Evolutionary conservation across 1,284 basidiomycete genomes (phyloP), one percentile per base, ranked within the genome.

Genomic region (Austroboletus novae-zelandiae): DNA sequence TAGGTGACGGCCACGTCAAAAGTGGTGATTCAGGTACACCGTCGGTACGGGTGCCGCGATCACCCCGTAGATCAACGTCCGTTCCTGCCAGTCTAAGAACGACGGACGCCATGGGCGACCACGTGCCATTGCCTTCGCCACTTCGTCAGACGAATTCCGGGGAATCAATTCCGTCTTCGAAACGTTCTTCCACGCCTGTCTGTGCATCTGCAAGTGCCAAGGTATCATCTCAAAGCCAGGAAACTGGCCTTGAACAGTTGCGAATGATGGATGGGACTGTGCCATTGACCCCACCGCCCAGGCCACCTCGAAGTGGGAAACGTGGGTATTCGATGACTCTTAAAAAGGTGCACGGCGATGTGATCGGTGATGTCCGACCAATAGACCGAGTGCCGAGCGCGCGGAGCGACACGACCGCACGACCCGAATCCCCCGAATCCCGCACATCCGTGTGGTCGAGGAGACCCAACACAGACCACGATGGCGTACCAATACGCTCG

Each of bases 361-460:
- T 39, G 3, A 15, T 13, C 10, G 36, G 31, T 11, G 42, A 45
- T 30, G 29, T 29, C 31, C 54, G 53, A 13, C 60, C 48, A 40
- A 37, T 60, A 31, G 54, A 64, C 13, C 65, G 61, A 11, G 51
- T 37, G 45, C 51, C 66, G 11, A 62, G 69, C 31, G 52, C 58
- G 17, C 57, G 57, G 30, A 73, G 70, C 52, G 62, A 71, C 30
- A 62, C 64, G 40, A 68, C 69, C 4, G 55, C 62, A 20, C 64
- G 60, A 36, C 2, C 40, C 18, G 58, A 43, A 3, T 51, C 59
- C 10, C 47, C 61, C 20, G 56, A 55, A 35, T 35, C 45, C 1
- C 35, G 35, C 20, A 23, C 20, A 23, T 23, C 20, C 20, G 3
- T 23, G 20, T 23, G 20, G 20, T 23, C 20, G 20, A 23, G 20